Conservation (phyloP, 202 grass and related monocot genomes). For the Panicum hallii region DNA sequence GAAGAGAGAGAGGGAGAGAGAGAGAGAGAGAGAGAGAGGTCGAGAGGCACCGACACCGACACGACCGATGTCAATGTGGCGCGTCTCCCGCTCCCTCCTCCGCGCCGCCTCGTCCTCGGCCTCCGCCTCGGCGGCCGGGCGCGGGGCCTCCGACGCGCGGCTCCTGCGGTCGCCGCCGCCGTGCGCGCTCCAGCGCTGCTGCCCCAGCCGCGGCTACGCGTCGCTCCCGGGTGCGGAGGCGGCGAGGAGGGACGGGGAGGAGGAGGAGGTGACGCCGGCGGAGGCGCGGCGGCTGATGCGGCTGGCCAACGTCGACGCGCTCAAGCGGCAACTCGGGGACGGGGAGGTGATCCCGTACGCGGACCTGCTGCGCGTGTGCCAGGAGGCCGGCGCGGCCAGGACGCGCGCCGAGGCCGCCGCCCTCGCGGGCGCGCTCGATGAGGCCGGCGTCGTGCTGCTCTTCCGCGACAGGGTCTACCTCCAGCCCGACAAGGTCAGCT, state of each 20-base stretch:
- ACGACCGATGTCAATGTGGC: conserved; percentile 59
- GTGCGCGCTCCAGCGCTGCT: neutral
- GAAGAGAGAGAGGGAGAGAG: too few species aligned
- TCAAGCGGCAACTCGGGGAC: conserved; percentile 73
- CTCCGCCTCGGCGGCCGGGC: conserved; percentile 30
- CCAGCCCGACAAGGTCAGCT: conserved; percentile 82
- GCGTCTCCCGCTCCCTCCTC: conserved; percentile 56
- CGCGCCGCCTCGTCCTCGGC: conserved; percentile 42
- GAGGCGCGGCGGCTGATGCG: conserved; percentile 86
- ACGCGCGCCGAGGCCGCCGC: conserved; percentile 76
- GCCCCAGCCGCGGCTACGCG: conserved; percentile 10
- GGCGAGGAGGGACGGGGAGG: conserved; percentile 25
- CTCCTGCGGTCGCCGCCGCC: neutral
- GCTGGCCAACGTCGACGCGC: conserved; percentile 79
- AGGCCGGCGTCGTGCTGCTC: conserved; percentile 84
- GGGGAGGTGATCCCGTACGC: conserved; percentile 80
- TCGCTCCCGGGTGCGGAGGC: conserved; percentile 25
- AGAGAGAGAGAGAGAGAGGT: neutral
- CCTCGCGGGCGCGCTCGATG: conserved; percentile 78
- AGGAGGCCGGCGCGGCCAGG: conserved; percentile 68
- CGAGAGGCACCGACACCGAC: neutral
- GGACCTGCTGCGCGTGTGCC: conserved; percentile 77
- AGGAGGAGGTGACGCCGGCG: conserved; percentile 61
- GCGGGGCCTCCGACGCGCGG: neutral
- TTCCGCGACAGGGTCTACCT: conserved; percentile 97